Evolutionary conservation across 495 filamentous ascomycete genomes (phyloP), one percentile per base, ranked within the genome.

Genomic region (Neurospora tetraspora): DNA sequence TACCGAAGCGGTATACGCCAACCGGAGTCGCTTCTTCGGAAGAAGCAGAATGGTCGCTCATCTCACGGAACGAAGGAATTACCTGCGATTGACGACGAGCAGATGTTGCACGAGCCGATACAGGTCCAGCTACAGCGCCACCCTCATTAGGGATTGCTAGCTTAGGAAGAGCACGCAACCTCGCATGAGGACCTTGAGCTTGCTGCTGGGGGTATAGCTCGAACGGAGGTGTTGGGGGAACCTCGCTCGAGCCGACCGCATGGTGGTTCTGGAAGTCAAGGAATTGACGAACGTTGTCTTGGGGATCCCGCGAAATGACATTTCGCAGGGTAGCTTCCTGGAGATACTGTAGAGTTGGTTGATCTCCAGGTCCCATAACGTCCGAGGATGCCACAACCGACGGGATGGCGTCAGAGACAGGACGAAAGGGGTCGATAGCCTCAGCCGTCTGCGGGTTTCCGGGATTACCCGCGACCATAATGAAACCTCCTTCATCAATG

Each of bases 351-450:
- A 94, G 84, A 39, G 88, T 84, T 40, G 90, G 84, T 45, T 85
- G 78, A 69, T 84, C 85, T 68, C 83, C 87, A 20, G 91, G 89
- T 9, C 94, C 94, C 71, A 97, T 86, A 3, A 93, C 85, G 81
- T 97, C 95, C 7, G 94, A 97, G 2, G 95, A 98, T 20, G 95
- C 95, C 69, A 96, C 88, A 3, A 97, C 82, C 9, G 95, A 97
- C 1, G 92, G 93, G 18, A 90, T 83, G 65, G 85, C 86, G 61
- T 91, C 88, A 20, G 89, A 91, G 45, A 87, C 82, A 8, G 88
- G 89, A 34, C 89, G 86, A 71, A 86, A 77, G 27, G 82, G 79
- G 70, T 88, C 86, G 69, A 85, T 77, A 9, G 83, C 84, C 43
- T 82, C 82, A 16, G 91, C 91, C 4, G 89, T 92, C 14, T 80